These are phyloP conservation scores for Geranomyces variabilis DNA, from an alignment of 192 early-diverging fungal genomes.

Conservation along the genomic window DNA sequence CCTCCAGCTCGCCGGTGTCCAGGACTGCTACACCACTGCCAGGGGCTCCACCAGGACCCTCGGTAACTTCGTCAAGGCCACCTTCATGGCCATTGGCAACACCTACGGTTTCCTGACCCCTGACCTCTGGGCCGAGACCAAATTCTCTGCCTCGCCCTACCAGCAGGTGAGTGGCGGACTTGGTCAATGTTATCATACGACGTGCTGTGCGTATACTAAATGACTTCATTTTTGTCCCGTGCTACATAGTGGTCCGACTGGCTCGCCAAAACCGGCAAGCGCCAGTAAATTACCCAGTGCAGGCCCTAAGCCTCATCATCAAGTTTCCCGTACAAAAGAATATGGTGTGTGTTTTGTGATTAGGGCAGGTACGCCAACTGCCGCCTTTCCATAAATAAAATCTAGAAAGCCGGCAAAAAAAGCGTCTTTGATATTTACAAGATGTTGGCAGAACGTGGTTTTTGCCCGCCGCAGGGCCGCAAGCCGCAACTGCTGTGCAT, in stretches of 20 bases:
- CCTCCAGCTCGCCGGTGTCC: constrained; percentile 94
- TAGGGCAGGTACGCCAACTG: neutral
- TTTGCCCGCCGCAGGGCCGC: too few relatives aligned
- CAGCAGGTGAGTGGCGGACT: constrained; percentile 71
- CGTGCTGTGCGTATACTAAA: neutral
- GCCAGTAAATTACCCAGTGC: constrained; percentile 22
- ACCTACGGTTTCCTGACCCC: constrained; percentile 98
- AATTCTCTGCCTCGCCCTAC: constrained; percentile 86
- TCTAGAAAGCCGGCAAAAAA: constrained; percentile 6
- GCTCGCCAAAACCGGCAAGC: constrained; percentile 54
- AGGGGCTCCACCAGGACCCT: constrained; percentile 97
- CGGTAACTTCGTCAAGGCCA: constrained; percentile 99
- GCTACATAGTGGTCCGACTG: constrained; percentile 42
- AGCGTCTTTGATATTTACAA: too few relatives aligned
- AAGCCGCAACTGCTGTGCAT: too few relatives aligned
- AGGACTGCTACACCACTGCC: constrained; percentile 96
- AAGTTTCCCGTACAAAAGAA: too few relatives aligned
- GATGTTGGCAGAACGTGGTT: too few relatives aligned
- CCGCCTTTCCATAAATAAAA: constrained; percentile 5
- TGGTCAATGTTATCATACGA: neutral
- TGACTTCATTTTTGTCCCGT: neutral
- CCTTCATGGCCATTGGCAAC: constrained; percentile 94
- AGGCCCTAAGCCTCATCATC: too few relatives aligned
- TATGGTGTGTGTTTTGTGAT: neutral
- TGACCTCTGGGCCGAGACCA: constrained; percentile 92